Evolutionary conservation across 2,329 filamentous ascomycete genomes (phyloP), one percentile per base, ranked within the genome.

Genomic region (Verticillium tricorpus): DNA sequence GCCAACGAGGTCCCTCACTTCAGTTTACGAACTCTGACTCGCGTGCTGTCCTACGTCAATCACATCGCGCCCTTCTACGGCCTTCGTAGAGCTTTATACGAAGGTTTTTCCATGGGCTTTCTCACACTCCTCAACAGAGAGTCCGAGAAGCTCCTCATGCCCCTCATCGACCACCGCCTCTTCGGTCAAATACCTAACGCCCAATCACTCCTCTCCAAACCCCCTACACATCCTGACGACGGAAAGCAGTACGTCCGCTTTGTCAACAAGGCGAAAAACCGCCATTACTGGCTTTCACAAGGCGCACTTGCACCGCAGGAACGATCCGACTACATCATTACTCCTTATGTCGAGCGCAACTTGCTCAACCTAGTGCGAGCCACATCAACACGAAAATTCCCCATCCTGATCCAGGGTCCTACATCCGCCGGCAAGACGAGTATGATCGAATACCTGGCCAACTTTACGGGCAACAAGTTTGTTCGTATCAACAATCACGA

Each of bases 401-500:
- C 95, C 0, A 92, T 99, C 57, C 82, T 99, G 11, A 90, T 99
- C 22, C 95, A 99, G 75, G 95, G 95, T 3, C 95, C 96, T 14
- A 99, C 95, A 0, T 99, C 96, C 5, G 91, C 94, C 14, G 95
- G 95, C 66, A 99, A 99, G 77, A 99, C 95, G 0, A 98, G 94
- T 75, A 99, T 99, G 95, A 96, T 99, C 52, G 94, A 98, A 75
- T 97, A 97, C 72, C 83, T 99, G 40, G 94, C 96, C n/a, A 95
- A 96, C 70, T 90, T 91, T 61, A 98, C 93, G 34, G 95, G 96
- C 3, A 97, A 99, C 73, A 95, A 91, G 71, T 99, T 98, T 71
- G 93, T 99, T 54, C 88, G 95, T 63, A 99, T 99, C 80, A 99
- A 99, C 78, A 99, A 99, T 68, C 95, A 99, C 75, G 96, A 99